Evolutionary conservation across 495 filamentous ascomycete genomes (phyloP).

Genomic region (Daldinia vernicosa): DNA sequence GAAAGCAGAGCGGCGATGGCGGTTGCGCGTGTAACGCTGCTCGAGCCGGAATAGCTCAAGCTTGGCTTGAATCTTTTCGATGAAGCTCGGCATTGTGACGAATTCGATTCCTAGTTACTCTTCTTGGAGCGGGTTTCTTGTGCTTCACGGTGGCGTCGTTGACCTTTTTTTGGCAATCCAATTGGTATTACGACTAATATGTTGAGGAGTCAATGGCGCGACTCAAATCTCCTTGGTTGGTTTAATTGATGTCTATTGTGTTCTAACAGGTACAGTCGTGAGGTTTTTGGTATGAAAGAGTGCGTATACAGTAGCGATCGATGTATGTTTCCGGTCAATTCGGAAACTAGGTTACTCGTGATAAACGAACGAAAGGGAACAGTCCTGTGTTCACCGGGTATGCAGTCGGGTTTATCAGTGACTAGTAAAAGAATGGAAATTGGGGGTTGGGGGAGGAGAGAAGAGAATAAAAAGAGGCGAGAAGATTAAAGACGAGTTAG

Average conservation of each 20-base stretch:
- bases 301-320: constrained; percentile 22
- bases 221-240: neutral
- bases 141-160: neutral
- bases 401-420: constrained; percentile 29
- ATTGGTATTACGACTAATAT: constrained; percentile 9
- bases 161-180: neutral
- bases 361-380: constrained; percentile 41
- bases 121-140: neutral
- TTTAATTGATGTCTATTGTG: constrained; percentile 2
- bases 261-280: constrained; percentile 3
- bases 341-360: constrained; percentile 2
- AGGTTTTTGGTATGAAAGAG: constrained; percentile 2
- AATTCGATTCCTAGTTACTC: neutral
- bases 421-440: constrained; percentile 19
- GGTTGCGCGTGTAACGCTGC: constrained; percentile 87
- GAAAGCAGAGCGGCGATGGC: constrained; percentile 82
- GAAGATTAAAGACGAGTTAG: neutral
- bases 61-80: constrained; percentile 66
- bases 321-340: constrained; percentile 14
- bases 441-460: constrained; percentile 32
- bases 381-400: constrained; percentile 39
- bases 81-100: constrained; percentile 46
- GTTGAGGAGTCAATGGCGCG: constrained; percentile 6
- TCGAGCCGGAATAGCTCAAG: constrained; percentile 92
- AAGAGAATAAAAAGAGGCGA: constrained; percentile 17